These are phyloP conservation scores for Trametes maxima DNA, from an alignment of 768 basidiomycete species.

Conservation along the genomic window DNA sequence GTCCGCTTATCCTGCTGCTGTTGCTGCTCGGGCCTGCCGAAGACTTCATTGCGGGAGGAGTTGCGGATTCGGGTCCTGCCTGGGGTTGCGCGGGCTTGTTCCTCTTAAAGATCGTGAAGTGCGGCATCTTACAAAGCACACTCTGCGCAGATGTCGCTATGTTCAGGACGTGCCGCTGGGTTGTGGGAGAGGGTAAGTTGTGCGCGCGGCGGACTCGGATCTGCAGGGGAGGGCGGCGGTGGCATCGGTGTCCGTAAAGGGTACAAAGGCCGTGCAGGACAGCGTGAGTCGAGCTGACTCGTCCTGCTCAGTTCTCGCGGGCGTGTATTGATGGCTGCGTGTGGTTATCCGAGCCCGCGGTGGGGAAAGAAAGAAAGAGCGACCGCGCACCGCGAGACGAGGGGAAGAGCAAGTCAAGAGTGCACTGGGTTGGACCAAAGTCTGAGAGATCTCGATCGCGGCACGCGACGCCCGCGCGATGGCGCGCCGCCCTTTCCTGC, in stretches of 20 bases:
- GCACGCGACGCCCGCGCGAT: background rate
- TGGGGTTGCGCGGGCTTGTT: conserved; percentile 13
- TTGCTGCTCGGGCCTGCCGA: background rate
- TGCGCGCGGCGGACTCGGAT: no score
- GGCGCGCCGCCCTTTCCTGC: background rate
- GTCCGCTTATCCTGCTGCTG: background rate
- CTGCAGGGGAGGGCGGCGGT: no score
- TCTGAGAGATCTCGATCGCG: background rate
- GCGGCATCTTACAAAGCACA: conserved; percentile 6
- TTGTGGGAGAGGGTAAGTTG: no score
- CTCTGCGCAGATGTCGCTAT: background rate
- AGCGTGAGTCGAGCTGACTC: no score
- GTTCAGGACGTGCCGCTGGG: no score
- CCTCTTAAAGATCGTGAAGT: conserved; percentile 18
- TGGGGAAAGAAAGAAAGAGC: background rate
- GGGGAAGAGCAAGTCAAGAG: background rate
- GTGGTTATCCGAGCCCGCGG: background rate
- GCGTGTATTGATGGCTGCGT: background rate
- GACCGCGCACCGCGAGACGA: background rate
- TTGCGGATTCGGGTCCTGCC: background rate
- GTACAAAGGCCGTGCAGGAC: no score
- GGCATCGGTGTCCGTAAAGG: no score
- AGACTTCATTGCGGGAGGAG: background rate
- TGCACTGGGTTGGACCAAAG: background rate
- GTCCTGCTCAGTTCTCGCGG: no score